Evolutionary conservation across 140 eudicot genomes (phyloP), one percentile per base, ranked within the genome.

Genomic region (Senecio squalidus): DNA sequence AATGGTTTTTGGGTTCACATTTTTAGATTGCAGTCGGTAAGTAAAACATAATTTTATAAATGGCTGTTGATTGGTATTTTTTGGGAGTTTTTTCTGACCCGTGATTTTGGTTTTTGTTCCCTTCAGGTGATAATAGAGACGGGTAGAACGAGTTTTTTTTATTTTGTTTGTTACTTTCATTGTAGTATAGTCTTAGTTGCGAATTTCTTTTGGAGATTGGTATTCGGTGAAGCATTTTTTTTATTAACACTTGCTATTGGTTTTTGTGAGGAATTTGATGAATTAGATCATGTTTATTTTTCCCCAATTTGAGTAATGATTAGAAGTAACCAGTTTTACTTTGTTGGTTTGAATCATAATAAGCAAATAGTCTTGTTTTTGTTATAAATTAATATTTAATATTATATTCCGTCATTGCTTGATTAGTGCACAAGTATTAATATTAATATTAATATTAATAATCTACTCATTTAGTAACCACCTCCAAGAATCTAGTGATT

Each of bases 41-140:
- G 80, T 27, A 49, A n/a, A n/a, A 49, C 44, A 58, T 47, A 36
- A 58, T 66, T n/a, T 55, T n/a, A n/a, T n/a, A 47, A 49, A 34
- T 34, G 45, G 53, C 60, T 55, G 33, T 36, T 67, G 13, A 47
- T 30, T 54, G 26, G 56, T 31, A 21, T 15, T 13, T 17, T 27
- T 66, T 23, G 29, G 24, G 51, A 16, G 9, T 21, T n/a, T 21
- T 8, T 46, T 72, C 39, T 58, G 18, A 53, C 71, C 14, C 11
- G 51, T 36, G 64, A 11, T 73, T 28, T 30, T 38, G 16, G 11
- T n/a, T 10, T 62, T 21, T 53, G n/a, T 48, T 41, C 3, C n/a
- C 8, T 64, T 44, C 30, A 62, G 75, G 71, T 46, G 62, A 62
- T 64, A 51, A 52, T 48, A 33, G 66, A 26, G 58, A 34, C 33